Percentiles rank a stretch among this genome's conserved stretches.
phyloP scores from a whole-genome alignment of 2,329 filamentous ascomycete genomes.

The Phialocephala sp. region DNA sequence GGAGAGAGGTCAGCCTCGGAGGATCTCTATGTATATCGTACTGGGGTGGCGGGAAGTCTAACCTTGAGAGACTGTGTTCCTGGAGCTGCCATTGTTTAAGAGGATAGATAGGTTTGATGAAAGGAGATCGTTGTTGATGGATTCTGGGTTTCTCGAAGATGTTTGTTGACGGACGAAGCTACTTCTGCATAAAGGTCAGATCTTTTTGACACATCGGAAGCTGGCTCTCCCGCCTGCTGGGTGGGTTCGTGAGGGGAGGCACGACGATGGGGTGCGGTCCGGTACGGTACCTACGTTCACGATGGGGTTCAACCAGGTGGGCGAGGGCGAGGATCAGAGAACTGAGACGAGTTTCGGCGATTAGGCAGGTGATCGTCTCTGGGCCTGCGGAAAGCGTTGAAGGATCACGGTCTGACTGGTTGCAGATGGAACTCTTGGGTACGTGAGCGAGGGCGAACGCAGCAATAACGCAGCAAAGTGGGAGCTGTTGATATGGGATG shows the following conservation, averaged over 20 bases:
- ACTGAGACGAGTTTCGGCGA: constrained; percentile 28
- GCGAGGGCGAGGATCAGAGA: constrained; percentile 22
- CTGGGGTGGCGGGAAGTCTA: constrained; percentile 40
- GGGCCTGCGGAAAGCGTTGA: background rate
- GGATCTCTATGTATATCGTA: constrained; percentile 22
- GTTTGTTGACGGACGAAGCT: constrained; percentile 31
- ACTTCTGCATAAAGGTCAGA: constrained; percentile 39
- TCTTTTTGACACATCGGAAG: constrained; percentile 39
- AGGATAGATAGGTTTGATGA: constrained; percentile 25
- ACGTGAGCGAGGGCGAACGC: background rate
- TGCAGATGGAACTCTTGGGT: constrained; percentile 7
- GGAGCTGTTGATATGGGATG: background rate
- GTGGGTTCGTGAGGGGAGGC: constrained; percentile 25
- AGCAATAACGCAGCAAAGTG: background rate
- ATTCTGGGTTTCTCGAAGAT: constrained; percentile 27
- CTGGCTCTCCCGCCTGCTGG: constrained; percentile 31
- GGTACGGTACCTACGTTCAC: constrained; percentile 14
- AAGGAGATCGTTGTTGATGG: constrained; percentile 19
- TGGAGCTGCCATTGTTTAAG: constrained; percentile 69
- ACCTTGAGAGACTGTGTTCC: constrained; percentile 94
- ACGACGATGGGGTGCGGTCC: constrained; percentile 18
- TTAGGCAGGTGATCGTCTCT: constrained; percentile 19
- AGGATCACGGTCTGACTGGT: constrained; percentile 3
- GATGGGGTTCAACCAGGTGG: constrained; percentile 6
- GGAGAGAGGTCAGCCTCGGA: constrained; percentile 34